phyloP scores from a whole-genome alignment of 345 rosid species.

The Turritis glabra region DNA sequence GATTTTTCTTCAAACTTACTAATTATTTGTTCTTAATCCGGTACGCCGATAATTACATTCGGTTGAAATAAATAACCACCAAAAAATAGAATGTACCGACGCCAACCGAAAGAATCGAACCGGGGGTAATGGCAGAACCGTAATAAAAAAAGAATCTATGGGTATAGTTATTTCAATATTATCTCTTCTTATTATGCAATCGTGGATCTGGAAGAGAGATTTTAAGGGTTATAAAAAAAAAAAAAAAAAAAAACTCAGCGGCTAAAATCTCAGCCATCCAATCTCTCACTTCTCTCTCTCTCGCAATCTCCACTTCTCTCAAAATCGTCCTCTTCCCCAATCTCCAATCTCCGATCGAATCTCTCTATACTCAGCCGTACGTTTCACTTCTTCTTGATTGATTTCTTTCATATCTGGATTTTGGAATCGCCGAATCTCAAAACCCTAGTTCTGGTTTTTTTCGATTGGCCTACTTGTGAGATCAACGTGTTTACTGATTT shows the following conservation, averaged over 20 bases:
- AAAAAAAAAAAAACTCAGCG: not conserved
- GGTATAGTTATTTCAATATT: not conserved
- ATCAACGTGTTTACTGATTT: not conserved
- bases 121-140: not conserved
- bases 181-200: not conserved
- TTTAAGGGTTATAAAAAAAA: not conserved
- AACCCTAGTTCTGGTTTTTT: slow-evolving; percentile 21
- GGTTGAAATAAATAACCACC: too few species aligned
- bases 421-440: not conserved
- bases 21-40: too few species aligned
- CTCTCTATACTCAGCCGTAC: not conserved
- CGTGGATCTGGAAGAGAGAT: slow-evolving; percentile 16
- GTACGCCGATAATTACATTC: too few species aligned
- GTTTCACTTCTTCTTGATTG: not conserved
- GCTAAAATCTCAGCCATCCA: slow-evolving; percentile 34
- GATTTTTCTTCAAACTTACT: too few species aligned
- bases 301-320: slow-evolving; percentile 30
- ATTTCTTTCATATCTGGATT: not conserved
- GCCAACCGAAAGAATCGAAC: not conserved
- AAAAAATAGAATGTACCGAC: not conserved
- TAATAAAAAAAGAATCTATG: slow-evolving; percentile 5
- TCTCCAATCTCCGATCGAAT: slow-evolving; percentile 26
- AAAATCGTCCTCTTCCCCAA: too few species aligned
- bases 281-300: slow-evolving; percentile 19
- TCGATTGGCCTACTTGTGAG: not conserved